phyloP scores from a whole-genome alignment of 2,329 filamentous ascomycete species.

The Ophiognomonia clavigignenti-juglandacearum region DNA sequence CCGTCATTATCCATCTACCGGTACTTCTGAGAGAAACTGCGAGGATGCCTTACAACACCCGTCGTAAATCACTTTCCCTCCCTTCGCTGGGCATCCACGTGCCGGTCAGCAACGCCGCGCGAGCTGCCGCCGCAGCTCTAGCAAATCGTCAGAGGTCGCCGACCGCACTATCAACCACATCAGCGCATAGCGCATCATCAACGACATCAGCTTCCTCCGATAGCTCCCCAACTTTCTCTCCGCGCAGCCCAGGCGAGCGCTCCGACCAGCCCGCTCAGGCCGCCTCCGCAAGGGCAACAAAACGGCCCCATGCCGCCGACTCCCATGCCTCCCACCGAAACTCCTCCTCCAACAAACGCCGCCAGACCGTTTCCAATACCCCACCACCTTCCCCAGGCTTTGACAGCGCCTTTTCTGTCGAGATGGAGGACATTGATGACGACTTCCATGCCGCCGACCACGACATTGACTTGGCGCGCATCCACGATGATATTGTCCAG shows the following conservation, averaged over 20 bases:
- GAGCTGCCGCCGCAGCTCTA: slow-evolving; percentile 47
- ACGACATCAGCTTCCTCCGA: slow-evolving; percentile 22
- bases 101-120: slow-evolving; percentile 59
- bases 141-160: slow-evolving; percentile 35
- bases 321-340: slow-evolving; percentile 22
- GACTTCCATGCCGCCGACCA: slow-evolving; percentile 26
- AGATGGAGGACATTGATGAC: slow-evolving; percentile 29
- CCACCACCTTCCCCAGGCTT: slow-evolving; percentile 69
- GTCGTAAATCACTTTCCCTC: slow-evolving; percentile 90
- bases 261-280: slow-evolving; percentile 17
- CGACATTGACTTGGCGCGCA: slow-evolving; percentile 73
- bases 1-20: not conserved
- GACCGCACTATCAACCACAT: slow-evolving; percentile 22
- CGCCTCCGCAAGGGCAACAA: slow-evolving; percentile 59
- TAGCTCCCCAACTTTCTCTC: slow-evolving; percentile 24
- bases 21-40: not conserved
- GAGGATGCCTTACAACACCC: slow-evolving; percentile 89
- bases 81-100: slow-evolving; percentile 90
- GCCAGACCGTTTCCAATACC: slow-evolving; percentile 58
- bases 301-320: slow-evolving; percentile 64
- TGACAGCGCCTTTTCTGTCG: slow-evolving; percentile 29
- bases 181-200: slow-evolving; percentile 20
- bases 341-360: slow-evolving; percentile 27
- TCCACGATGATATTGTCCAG: slow-evolving; percentile 94
- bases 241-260: slow-evolving; percentile 11